Percentiles rank a stretch among this genome's conserved stretches.
Conservation (phyloP, 805 yeast species). For the Cephaloascus fragrans region DNA sequence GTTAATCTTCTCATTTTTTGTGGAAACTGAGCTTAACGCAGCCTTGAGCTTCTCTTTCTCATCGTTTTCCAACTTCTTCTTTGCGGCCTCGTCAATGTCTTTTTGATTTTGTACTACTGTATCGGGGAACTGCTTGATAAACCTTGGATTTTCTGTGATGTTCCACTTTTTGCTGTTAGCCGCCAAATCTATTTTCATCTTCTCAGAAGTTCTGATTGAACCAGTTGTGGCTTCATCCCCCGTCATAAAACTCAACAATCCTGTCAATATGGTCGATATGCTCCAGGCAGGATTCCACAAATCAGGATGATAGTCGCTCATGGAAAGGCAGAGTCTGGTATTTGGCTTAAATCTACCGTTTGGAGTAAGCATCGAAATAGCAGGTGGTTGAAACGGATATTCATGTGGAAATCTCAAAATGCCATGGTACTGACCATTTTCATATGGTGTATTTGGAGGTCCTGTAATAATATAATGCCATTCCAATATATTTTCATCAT, state of each 20-base stretch:
- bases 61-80: slow-evolving; percentile 6
- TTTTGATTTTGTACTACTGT: slow-evolving; percentile 32
- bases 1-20: slow-evolving; percentile 20
- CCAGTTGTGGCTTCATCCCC: slow-evolving; percentile 82
- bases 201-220: slow-evolving; percentile 55
- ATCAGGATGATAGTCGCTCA: slow-evolving; percentile 92
- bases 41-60: slow-evolving; percentile 7
- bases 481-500: slow-evolving; percentile 77
- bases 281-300: slow-evolving; percentile 97
- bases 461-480: slow-evolving; percentile 94
- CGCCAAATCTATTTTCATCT: slow-evolving; percentile 48
- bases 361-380: slow-evolving; percentile 19
- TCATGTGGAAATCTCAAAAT: slow-evolving; percentile 4
- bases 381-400: slow-evolving; percentile 5
- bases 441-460: slow-evolving; percentile 84
- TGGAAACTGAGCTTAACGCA: slow-evolving; percentile 9
- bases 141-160: slow-evolving; percentile 42
- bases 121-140: slow-evolving; percentile 63
- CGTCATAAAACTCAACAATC: slow-evolving; percentile 87
- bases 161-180: slow-evolving; percentile 52
- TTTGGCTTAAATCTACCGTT: slow-evolving; percentile 80
- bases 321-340: slow-evolving; percentile 77
- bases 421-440: slow-evolving; percentile 66
- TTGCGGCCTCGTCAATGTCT: slow-evolving; percentile 15
- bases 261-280: slow-evolving; percentile 79